These are phyloP conservation scores for Cylindrodendrum hubeiense DNA, from an alignment of 2,329 filamentous ascomycete genomes.

Conservation along the genomic window DNA sequence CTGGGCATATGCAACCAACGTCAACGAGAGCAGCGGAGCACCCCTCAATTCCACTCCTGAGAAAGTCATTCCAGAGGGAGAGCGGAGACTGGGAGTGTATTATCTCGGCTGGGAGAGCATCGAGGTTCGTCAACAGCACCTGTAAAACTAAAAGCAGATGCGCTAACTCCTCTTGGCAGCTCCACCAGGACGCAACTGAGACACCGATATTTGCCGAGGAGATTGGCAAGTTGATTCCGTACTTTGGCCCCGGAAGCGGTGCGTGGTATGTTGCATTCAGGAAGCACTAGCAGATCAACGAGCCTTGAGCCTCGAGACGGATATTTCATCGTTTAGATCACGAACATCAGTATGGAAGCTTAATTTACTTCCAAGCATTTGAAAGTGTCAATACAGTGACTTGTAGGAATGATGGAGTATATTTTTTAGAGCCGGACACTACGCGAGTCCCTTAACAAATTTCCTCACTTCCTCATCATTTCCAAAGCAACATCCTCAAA, in stretches of 20 bases:
- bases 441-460: too few species aligned
- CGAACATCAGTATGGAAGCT: too few species aligned
- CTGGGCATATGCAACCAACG: constrained; percentile 34
- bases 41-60: neutral
- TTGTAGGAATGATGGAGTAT: too few species aligned
- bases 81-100: constrained; percentile 30
- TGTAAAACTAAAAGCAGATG: neutral
- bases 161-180: constrained; percentile 18
- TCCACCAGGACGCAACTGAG: constrained; percentile 30
- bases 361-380: too few species aligned
- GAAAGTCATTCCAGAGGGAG: neutral
- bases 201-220: constrained; percentile 33
- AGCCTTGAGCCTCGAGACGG: too few species aligned
- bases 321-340: too few species aligned
- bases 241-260: constrained; percentile 28
- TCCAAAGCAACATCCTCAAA: constrained; percentile 42
- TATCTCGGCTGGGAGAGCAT: constrained; percentile 39
- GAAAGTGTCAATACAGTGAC: too few species aligned
- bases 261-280: constrained; percentile 36
- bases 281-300: constrained; percentile 8
- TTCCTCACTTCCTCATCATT: neutral
- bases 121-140: constrained; percentile 20
- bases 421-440: too few species aligned
- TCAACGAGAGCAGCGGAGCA: constrained; percentile 24
- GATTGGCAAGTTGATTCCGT: constrained; percentile 28